Evolutionary conservation across 768 basidiomycete species (phyloP), one percentile per base, ranked within the genome.

Genomic region (Lentinula sp.): DNA sequence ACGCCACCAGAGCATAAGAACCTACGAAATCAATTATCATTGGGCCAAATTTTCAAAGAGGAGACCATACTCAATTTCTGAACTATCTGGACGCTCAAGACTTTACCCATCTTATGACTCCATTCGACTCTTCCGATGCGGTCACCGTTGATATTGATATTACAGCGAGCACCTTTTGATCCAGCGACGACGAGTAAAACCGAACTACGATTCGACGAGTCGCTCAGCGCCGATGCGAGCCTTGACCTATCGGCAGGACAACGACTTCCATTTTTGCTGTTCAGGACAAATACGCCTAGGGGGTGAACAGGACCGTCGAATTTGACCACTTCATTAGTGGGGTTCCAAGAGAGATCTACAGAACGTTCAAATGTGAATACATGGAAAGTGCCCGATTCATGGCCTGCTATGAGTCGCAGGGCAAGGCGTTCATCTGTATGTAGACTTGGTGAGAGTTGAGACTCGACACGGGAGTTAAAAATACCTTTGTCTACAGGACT

Each of bases 61-160:
- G 1, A 21, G 63, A 32, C 54, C 82, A 61, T 66, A 89, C 91
- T 84, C 65, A 84, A 78, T 65, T 80, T 82, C 58, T 84, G 82
- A 3, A 93, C 75, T 15, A 89, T 76, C 51, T 85, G 80, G 6
- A 77, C 78, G 43, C 73, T 70, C 31, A 80, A 73, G 10, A 86
- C 80, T 6, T 70, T 70, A 8, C 86, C 87, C 13, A 70, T 66
- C 65, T 84, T 85, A 42, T 56, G 55, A 18, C 76, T 74, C 84
- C 89, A 86, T 18, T 93, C 89, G 1, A 77, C 80, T 69, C 84
- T 89, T 4, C 80, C 84, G 18, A 92, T 70, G 49, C 82, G 77
- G 13, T 89, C 84, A 3, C 91, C 91, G 50, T 76, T 84, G 40
- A 91, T 76, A 65, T 87, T 81, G 4, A 80, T 71, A 50, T 78